Base-by-base conservation (phyloP, 2,329 filamentous ascomycete species). In the Coleophoma eucalyptorum region DNA sequence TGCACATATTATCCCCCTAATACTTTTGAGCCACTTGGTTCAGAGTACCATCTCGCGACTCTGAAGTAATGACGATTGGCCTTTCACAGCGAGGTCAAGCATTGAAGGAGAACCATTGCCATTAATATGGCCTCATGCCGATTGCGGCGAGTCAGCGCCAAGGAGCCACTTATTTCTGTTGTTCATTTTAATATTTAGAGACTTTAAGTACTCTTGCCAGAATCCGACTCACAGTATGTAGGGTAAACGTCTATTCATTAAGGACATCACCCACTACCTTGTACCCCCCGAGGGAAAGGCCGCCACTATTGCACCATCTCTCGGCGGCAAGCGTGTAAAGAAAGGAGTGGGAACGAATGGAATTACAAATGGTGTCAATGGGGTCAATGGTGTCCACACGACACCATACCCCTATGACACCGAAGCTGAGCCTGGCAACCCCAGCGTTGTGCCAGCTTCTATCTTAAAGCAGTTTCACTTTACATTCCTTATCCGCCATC, bases 191-290 rank as follows among this genome's bases (percentile, higher is more conserved):
- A 26, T 26, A 26, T 26, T 26, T 26, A 26, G 26, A 26, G 26
- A 8, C 10, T 26, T 5, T 26, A 5, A 26, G 26, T 7, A 26
- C 10, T 5, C 26, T 3, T 26, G 26, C 26, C 26, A 38, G 6
- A 18, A n/a, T 18, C 13, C 35, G 68, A 68, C 70, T 74, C 68
- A 78, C 70, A 65, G 59, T 65, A 50, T 62, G 65, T 60, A 95
- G 89, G 88, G 85, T 63, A 96, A 96, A 75, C 89, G 93, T 61
- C 75, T 96, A 62, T 97, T 97, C 74, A 94, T 99, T 80, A 99
- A 99, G 71, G 94, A 97, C 69, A 99, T 97, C 74, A 86, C 89
- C 50, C 87, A 97, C 71, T 97, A 97, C 69, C 78, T 97, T 58
- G 77, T 96, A 57, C 88, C 91, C 5, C 89, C 90, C 3, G 75